Evolutionary conservation across 371 early-diverging fungal genomes (phyloP).

Genomic region (Mortierella sp.): DNA sequence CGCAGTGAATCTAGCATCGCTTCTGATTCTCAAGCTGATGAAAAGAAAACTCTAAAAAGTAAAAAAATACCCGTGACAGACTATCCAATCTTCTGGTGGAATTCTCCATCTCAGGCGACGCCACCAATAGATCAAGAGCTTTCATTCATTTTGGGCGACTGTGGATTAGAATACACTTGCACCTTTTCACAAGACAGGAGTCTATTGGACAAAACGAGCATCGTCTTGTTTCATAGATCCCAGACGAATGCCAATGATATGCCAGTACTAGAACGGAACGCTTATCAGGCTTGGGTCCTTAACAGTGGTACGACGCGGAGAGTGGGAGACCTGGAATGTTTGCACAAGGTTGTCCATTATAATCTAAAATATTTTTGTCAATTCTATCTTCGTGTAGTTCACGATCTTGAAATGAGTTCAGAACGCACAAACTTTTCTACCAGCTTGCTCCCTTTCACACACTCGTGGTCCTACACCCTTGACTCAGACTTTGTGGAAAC

Average conservation of each 20-base stretch:
- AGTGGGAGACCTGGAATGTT: background rate
- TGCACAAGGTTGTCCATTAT: background rate
- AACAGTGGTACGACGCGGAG: constrained; percentile 14
- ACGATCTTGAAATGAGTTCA: background rate
- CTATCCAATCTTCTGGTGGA: constrained; percentile 28
- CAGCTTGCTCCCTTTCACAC: constrained; percentile 5
- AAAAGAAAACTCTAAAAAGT: constrained; percentile 3
- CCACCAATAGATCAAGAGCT: background rate
- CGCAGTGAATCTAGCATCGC: background rate
- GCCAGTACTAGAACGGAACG: background rate
- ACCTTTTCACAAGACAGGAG: constrained; percentile 11
- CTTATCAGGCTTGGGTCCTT: constrained; percentile 15
- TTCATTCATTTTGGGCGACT: constrained; percentile 11
- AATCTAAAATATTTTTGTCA: background rate
- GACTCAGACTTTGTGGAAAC: constrained; percentile 24
- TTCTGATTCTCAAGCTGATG: background rate
- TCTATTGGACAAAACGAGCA: background rate
- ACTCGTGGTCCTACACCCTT: constrained; percentile 19
- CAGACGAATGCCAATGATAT: constrained; percentile 4
- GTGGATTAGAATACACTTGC: constrained; percentile 16
- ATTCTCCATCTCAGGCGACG: background rate
- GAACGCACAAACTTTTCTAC: no score
- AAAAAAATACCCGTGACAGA: constrained; percentile 12
- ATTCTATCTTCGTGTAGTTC: background rate
- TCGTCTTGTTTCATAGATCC: constrained; percentile 9